Conservation (phyloP, 495 filamentous ascomycete species). For the Cryomyces minteri region DNA sequence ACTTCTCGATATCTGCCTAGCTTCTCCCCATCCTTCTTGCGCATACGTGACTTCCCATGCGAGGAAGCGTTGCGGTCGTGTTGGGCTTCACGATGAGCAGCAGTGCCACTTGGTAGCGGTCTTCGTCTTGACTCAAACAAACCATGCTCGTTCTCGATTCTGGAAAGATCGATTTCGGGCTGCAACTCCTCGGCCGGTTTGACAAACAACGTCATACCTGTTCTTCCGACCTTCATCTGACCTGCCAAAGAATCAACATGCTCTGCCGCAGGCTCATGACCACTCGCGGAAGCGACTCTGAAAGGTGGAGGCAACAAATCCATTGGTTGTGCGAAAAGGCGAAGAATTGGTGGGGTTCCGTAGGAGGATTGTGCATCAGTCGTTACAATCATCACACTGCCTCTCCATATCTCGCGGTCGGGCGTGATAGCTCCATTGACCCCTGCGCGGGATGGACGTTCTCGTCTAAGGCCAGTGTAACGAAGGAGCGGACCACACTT, state of each 20-base stretch:
- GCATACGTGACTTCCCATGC: slow-evolving; percentile 7
- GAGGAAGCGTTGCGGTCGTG: background rate
- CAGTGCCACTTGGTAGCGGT: slow-evolving; percentile 23
- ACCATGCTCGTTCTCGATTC: slow-evolving; percentile 58
- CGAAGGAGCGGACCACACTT: slow-evolving; percentile 81
- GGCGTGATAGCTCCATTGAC: slow-evolving; percentile 9
- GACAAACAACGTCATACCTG: slow-evolving; percentile 65
- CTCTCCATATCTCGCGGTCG: slow-evolving; percentile 68
- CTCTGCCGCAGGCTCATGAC: slow-evolving; percentile 36
- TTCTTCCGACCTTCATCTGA: slow-evolving; percentile 61
- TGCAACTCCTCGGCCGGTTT: slow-evolving; percentile 68
- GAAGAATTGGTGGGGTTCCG: slow-evolving; percentile 53
- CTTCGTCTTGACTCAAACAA: slow-evolving; percentile 45
- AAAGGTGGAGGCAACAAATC: slow-evolving; percentile 51
- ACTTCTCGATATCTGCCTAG: slow-evolving; percentile 61
- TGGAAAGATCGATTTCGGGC: slow-evolving; percentile 54
- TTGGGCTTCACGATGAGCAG: slow-evolving; percentile 5
- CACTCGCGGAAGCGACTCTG: no score
- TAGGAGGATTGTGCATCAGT: slow-evolving; percentile 65
- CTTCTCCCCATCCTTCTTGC: slow-evolving; percentile 46
- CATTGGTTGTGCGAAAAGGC: slow-evolving; percentile 72
- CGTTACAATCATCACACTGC: slow-evolving; percentile 87
- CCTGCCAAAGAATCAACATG: slow-evolving; percentile 84
- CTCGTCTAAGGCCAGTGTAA: slow-evolving; percentile 62
- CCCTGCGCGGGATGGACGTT: slow-evolving; percentile 9